Evolutionary conservation across 2,329 filamentous ascomycete species (phyloP), one percentile per base, ranked within the genome.

Genomic region (Ophiostoma perfectum): DNA sequence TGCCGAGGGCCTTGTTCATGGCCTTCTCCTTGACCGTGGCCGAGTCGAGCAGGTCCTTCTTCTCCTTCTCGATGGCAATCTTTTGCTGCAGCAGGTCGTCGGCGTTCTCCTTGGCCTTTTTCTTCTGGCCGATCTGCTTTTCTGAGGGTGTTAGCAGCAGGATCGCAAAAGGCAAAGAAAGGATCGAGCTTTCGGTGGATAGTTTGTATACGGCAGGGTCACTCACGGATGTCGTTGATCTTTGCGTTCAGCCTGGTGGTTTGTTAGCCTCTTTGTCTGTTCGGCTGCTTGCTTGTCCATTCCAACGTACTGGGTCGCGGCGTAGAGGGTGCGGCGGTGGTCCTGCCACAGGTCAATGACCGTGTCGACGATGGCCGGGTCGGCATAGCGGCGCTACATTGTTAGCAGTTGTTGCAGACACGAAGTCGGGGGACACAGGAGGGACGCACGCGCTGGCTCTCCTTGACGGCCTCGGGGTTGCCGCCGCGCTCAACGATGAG

Each of bases 101-200:
- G 55, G 92, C 92, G 77, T 94, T 88, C 81, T 96, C 92, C 83
- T 97, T 97, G 73, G 89, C 89, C 88, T 96, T 97, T 82, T 96
- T 97, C 84, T 94, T 96, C n/a, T 69, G 68, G 45, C 70, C 72
- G 55, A 73, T 73, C 45, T 72, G 67, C 55, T 73, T 73, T 64
- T 72, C 72, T 73, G 55, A 2, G 12, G 5, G 1, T 58, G 55
- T 45, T 16, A 58, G 68, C 27, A 5, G 11, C 11, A 9, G 2
- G n/a, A 2, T 14, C 27, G 27, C 27, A 27, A 27, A 27, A 27
- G 27, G 27, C 27, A 27, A 27, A 27, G 27, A 27, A 27, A 27
- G 27, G 27, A 27, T 18, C 5, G 0, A 27, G 5, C n/a, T 36
- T 0, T 11, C 0, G 4, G 9, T 12, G 9, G 44, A 4, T 11